phyloP scores from a whole-genome alignment of 306 rosid species.

The Clitoria ternatea region DNA sequence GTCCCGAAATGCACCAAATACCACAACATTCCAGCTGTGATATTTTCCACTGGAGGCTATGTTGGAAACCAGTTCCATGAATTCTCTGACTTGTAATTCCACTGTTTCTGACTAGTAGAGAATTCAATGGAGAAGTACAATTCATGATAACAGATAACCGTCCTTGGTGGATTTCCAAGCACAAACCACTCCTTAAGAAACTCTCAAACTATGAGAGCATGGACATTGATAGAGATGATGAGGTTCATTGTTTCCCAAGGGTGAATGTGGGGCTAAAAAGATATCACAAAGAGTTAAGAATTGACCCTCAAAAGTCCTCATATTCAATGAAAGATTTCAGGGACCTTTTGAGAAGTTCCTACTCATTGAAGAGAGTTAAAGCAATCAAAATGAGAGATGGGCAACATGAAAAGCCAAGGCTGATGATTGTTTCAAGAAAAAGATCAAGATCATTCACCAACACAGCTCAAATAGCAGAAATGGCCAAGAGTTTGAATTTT shows the following conservation, averaged over 20 bases:
- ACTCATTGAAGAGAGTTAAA: slow-evolving; percentile 41
- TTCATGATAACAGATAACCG: slow-evolving; percentile 47
- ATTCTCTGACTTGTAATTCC: slow-evolving; percentile 74
- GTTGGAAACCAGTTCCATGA: slow-evolving; percentile 88
- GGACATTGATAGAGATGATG: slow-evolving; percentile 49
- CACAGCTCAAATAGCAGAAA: slow-evolving; percentile 38
- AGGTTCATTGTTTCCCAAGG: slow-evolving; percentile 73
- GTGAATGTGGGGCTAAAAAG: slow-evolving; percentile 68
- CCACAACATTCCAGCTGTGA: slow-evolving; percentile 60
- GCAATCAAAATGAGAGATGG: slow-evolving; percentile 39
- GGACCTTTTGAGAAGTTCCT: slow-evolving; percentile 54
- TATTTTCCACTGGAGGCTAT: slow-evolving; percentile 76
- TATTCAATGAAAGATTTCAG: slow-evolving; percentile 70
- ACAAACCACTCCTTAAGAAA: slow-evolving; percentile 37
- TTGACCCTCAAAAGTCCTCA: slow-evolving; percentile 54
- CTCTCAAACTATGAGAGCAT: slow-evolving; percentile 56
- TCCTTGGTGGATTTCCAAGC: slow-evolving; percentile 56
- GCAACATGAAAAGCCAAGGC: slow-evolving; percentile 45
- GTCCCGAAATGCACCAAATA: slow-evolving; percentile 42
- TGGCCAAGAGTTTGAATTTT: slow-evolving; percentile 62
- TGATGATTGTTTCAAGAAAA: slow-evolving; percentile 60
- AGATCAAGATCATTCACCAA: slow-evolving; percentile 68
- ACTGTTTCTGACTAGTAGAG: slow-evolving; percentile 57
- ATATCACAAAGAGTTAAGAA: slow-evolving; percentile 46
- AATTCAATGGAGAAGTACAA: slow-evolving; percentile 65